These are phyloP conservation scores for Bombardia bombarda DNA, from an alignment of 495 filamentous ascomycete genomes.

Conservation along the genomic window DNA sequence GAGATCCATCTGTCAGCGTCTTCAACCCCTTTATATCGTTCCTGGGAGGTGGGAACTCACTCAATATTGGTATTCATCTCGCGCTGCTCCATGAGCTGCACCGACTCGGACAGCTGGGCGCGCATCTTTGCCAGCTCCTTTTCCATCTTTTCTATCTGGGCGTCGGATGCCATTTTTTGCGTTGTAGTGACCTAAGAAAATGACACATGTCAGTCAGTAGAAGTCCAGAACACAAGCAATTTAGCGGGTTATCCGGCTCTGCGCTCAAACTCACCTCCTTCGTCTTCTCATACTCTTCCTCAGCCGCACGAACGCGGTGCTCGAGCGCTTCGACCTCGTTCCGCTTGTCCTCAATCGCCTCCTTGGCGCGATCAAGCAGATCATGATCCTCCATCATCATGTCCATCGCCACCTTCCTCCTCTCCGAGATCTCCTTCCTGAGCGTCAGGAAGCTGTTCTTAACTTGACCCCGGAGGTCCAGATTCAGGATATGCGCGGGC, in stretches of 20 bases:
- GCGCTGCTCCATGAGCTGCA: constrained; percentile 87
- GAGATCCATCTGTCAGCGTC: constrained; percentile 9
- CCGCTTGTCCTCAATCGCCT: constrained; percentile 88
- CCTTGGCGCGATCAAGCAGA: constrained; percentile 82
- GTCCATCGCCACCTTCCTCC: constrained; percentile 72
- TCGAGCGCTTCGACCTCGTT: constrained; percentile 88
- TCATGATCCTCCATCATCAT: constrained; percentile 86
- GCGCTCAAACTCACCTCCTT: constrained; percentile 68
- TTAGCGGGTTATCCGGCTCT: too few species aligned
- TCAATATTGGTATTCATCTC: constrained; percentile 97
- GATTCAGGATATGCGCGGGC: constrained; percentile 74
- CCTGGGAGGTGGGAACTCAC: constrained; percentile 39
- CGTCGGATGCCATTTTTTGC: constrained; percentile 78
- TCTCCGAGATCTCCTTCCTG: constrained; percentile 80
- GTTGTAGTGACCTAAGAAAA: constrained; percentile 55
- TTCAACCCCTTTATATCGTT: too few species aligned
- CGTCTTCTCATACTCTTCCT: constrained; percentile 89
- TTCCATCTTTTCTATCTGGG: constrained; percentile 97
- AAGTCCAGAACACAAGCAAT: too few species aligned
- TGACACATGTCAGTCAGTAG: constrained; percentile 6
- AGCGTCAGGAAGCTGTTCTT: constrained; percentile 69
- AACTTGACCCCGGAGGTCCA: constrained; percentile 75
- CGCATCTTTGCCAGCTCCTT: constrained; percentile 93
- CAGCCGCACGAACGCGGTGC: constrained; percentile 72
- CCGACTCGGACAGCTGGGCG: constrained; percentile 71